Conservation (phyloP, 2,329 filamentous ascomycete species). For the Alternaria solani region DNA sequence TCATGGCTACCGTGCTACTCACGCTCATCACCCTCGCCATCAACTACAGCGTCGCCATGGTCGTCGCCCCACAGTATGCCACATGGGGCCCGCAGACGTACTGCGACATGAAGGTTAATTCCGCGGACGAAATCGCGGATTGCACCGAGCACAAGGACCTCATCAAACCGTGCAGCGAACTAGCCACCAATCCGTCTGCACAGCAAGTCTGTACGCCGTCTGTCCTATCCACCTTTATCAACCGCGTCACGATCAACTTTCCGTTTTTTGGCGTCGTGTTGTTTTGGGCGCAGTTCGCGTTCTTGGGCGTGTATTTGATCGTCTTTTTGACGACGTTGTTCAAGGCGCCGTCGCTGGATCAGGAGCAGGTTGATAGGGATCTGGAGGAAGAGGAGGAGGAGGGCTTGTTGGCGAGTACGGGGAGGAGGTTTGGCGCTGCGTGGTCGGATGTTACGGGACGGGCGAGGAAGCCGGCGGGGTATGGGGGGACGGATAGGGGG, state of each 20-base stretch:
- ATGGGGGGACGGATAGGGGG: conserved; percentile 38
- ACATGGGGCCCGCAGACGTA: conserved; percentile 95
- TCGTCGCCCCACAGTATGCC: conserved; percentile 94
- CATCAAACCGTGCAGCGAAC: conserved; percentile 83
- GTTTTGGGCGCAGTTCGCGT: conserved; percentile 96
- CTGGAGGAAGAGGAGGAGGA: conserved; percentile 94
- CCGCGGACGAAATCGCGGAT: conserved; percentile 73
- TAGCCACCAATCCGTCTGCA: conserved; percentile 73
- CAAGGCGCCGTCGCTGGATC: conserved; percentile 78
- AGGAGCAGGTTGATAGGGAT: conserved; percentile 83
- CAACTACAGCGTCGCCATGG: conserved; percentile 91
- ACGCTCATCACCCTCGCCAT: conserved; percentile 88
- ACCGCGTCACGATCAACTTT: conserved; percentile 91
- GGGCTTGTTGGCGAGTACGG: conserved; percentile 83
- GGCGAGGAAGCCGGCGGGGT: conserved; percentile 40
- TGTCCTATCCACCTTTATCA: conserved; percentile 90
- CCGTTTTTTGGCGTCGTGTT: conserved; percentile 92
- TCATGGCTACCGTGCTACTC: conserved; percentile 89
- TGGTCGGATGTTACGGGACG: conserved; percentile 86
- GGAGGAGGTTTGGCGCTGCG: conserved; percentile 80
- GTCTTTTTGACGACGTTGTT: conserved; percentile 82
- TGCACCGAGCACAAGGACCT: conserved; percentile 75
- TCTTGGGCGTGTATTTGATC: conserved; percentile 82
- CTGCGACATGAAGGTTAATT: conserved; percentile 74
- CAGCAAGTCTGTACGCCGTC: conserved; percentile 87